phyloP scores from a whole-genome alignment of 345 rosid genomes.

The Gossypium longicalyx region DNA sequence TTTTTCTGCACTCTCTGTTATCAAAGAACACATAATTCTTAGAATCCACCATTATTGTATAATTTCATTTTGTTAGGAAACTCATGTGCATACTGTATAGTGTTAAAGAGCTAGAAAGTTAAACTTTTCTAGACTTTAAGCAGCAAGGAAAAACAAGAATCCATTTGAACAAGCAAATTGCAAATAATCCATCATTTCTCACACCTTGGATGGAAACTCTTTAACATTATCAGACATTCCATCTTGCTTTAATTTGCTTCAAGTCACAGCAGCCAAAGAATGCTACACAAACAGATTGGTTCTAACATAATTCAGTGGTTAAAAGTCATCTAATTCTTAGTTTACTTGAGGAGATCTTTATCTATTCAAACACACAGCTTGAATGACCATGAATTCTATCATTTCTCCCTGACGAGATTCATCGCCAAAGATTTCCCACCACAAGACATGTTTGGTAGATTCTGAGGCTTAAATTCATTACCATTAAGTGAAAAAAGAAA shows the following conservation, averaged over 20 bases:
- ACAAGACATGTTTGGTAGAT: neutral
- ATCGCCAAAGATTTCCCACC: neutral
- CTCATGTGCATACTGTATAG: neutral
- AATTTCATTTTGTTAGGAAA: neutral
- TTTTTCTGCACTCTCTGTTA: conserved; percentile 86
- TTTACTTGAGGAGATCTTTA: neutral
- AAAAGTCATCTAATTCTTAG: neutral
- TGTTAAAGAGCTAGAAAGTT: neutral
- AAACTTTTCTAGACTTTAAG: neutral
- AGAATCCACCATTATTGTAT: neutral
- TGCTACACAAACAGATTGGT: neutral
- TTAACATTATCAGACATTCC: neutral
- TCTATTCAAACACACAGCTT: neutral
- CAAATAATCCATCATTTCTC: neutral
- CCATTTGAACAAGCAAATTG: neutral
- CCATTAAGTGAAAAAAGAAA: neutral
- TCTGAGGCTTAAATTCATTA: conserved; percentile 1
- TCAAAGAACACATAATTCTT: neutral
- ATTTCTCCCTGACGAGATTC: neutral
- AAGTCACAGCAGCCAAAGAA: neutral
- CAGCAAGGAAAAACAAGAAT: neutral
- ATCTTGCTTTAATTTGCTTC: neutral
- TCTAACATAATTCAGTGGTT: neutral
- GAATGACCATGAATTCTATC: neutral
- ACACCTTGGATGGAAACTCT: neutral